phyloP scores from a whole-genome alignment of 495 filamentous ascomycete species.

The Cryomyces minteri region DNA sequence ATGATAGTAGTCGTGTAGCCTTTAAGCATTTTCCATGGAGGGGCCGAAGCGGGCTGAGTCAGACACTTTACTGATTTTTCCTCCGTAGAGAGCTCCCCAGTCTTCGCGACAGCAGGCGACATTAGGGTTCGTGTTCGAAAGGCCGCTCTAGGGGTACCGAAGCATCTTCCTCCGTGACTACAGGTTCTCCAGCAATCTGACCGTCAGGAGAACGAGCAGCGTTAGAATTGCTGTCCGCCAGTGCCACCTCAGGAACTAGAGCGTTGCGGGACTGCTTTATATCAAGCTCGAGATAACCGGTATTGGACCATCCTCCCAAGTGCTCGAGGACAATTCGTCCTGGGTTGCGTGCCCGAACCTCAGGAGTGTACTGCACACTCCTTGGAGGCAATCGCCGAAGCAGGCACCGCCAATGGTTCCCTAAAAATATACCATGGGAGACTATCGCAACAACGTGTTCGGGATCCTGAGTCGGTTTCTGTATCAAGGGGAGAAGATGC shows the following conservation, averaged over 20 bases:
- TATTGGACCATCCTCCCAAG: slow-evolving; percentile 46
- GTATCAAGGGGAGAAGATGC: slow-evolving; percentile 38
- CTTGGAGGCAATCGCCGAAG: slow-evolving; percentile 30
- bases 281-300: slow-evolving; percentile 37
- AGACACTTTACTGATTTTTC: neutral
- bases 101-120: neutral
- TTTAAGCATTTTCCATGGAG: neutral
- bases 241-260: neutral
- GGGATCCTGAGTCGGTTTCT: slow-evolving; percentile 9
- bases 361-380: slow-evolving; percentile 16
- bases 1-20: slow-evolving; percentile 24
- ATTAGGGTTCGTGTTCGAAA: neutral
- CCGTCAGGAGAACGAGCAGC: neutral
- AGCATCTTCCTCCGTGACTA: neutral
- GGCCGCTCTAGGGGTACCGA: neutral
- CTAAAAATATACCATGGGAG: slow-evolving; percentile 65
- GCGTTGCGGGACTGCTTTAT: slow-evolving; percentile 7
- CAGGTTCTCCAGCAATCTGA: neutral
- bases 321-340: slow-evolving; percentile 16
- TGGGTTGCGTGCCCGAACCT: slow-evolving; percentile 7
- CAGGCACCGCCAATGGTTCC: slow-evolving; percentile 43
- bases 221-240: neutral
- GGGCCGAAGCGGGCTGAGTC: neutral
- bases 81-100: neutral
- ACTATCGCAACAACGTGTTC: slow-evolving; percentile 40